These are phyloP conservation scores for Xylaria sp. DNA, from an alignment of 2,329 filamentous ascomycete genomes.

Conservation along the genomic window DNA sequence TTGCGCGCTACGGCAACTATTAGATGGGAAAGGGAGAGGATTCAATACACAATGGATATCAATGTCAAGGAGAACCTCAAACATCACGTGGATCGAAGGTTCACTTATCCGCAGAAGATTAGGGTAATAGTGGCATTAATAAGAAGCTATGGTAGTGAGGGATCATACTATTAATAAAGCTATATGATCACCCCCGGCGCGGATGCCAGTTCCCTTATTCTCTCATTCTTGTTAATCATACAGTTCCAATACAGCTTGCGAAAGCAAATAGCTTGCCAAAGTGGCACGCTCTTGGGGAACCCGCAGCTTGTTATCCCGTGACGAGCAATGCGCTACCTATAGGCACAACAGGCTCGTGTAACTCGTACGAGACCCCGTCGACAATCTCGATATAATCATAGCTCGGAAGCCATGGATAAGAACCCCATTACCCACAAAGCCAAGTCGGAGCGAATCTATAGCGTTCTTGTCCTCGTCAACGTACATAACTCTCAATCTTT, in stretches of 20 bases:
- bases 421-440: background rate
- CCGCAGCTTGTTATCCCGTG: background rate
- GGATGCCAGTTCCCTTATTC: background rate
- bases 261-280: background rate
- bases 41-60: no score
- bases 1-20: conserved; percentile 42
- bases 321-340: background rate
- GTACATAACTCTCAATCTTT: background rate
- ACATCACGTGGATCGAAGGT: background rate
- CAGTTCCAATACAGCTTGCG: background rate
- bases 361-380: background rate
- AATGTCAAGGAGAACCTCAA: no score
- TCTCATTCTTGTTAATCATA: background rate
- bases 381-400: background rate
- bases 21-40: no score
- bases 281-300: background rate
- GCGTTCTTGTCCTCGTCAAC: background rate
- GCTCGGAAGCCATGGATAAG: background rate
- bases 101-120: background rate
- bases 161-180: background rate
- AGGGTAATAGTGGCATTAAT: background rate
- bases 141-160: background rate
- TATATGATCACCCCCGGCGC: background rate
- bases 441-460: background rate
- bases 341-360: background rate